Evolutionary conservation across 2,329 filamentous ascomycete genomes (phyloP), one percentile per base, ranked within the genome.

Genomic region (Ophiostoma ulmi): DNA sequence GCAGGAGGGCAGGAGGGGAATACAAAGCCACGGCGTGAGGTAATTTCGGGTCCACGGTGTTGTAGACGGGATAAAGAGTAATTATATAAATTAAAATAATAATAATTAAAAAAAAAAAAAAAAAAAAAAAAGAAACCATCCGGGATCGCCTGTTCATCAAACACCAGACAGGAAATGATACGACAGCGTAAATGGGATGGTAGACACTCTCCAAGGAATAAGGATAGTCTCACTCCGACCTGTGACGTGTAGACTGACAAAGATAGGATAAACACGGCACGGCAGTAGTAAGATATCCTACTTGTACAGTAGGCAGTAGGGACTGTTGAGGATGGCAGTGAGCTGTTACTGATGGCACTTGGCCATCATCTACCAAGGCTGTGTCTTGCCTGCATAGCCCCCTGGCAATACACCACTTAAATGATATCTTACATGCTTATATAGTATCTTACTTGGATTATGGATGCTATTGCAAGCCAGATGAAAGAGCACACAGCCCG

Each of bases 11-110:
- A 7, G 26, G 52, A 58, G 13, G 52, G n/a, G 52, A n/a, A 26
- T 22, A 58, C 35, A 64, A 36, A n/a, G 31, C 61, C 31, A 39
- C 58, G 58, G 58, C 58, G 17, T 44, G 69, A 67, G 36, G 63
- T 58, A 44, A 58, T 58, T 58, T 58, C 52, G 52, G 52, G 52
- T 22, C 11, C 26, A 22, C n/a, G n/a, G 52, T 26, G n/a, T 14
- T 58, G 11, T 58, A 11, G 14, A 64, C 31, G 58, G 26, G 31
- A 36, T 36, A 17, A 17, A 36, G 58, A 36, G 31, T 31, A 31
- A 31, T 31, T 31, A 36, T 26, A 31, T 3, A 11, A 61, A 10
- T 31, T 22, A 61, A 31, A 61, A 14, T 11, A 31, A 10, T 14
- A 35, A 8, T 5, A 4, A 55, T 20, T 41, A 35, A 31, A 69